These are phyloP conservation scores for Coemansia sp. DNA, from an alignment of 192 early-diverging fungal genomes.

Conservation along the genomic window DNA sequence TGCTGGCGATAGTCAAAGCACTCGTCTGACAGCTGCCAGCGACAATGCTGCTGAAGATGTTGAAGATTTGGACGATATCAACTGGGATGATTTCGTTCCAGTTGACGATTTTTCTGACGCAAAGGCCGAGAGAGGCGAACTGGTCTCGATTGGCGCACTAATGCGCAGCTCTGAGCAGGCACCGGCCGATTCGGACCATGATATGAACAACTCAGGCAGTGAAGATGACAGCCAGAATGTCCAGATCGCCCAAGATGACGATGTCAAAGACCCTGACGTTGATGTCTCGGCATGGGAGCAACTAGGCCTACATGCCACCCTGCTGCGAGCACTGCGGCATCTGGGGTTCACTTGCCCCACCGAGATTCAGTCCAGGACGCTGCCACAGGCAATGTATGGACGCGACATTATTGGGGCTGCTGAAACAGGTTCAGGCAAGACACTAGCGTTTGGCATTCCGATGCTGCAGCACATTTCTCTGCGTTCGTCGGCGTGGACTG, in stretches of 20 bases:
- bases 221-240: neutral
- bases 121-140: constrained; percentile 40
- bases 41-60: constrained; percentile 15
- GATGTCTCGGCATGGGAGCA: constrained; percentile 73
- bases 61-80: constrained; percentile 15
- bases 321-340: constrained; percentile 70
- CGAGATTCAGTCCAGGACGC: constrained; percentile 79
- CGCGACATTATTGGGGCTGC: constrained; percentile 91
- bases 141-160: constrained; percentile 35
- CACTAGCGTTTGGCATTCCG: constrained; percentile 92
- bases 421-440: constrained; percentile 95
- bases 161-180: constrained; percentile 19
- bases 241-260: constrained; percentile 2
- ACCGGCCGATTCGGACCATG: constrained; percentile 16
- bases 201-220: constrained; percentile 12
- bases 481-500: constrained; percentile 47
- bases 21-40: neutral
- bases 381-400: constrained; percentile 69
- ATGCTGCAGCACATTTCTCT: constrained; percentile 66
- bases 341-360: constrained; percentile 78
- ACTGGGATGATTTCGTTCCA: constrained; percentile 61
- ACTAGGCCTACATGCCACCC: constrained; percentile 57
- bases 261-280: constrained; percentile 30
- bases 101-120: constrained; percentile 83
- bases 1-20: neutral